Evolutionary conservation across 352 stramenopile genomes (phyloP), one percentile per base, ranked within the genome.

Genomic region (Pythium folliculosum): DNA sequence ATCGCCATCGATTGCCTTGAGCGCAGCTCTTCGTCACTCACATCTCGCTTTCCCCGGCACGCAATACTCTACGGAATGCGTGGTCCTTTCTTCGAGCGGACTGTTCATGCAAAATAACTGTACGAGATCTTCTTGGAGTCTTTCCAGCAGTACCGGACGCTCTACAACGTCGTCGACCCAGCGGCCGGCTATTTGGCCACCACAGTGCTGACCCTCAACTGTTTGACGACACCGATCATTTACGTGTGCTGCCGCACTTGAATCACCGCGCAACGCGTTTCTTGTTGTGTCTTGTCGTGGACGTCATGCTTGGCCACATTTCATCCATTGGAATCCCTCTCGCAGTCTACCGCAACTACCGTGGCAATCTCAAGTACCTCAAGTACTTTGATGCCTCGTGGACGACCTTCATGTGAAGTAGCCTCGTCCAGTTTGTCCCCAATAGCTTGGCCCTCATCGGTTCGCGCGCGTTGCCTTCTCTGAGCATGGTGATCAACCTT

Each of bases 221-320:
- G 63, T 49, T 64, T 47, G 63, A 35, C 55, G 7, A 65, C 55
- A 17, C 55, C 63, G 23, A 16, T 70, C 19, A 61, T 70, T 47
- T 60, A 70, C 40, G 19, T 10, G 16, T 37, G 2, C 63, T 70
- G 16, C 54, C 27, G 3, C 52, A 53, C 40, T 13, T 35, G 5
- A 66, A 62, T 37, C 43, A 62, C 32, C 52, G 50, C 16, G 52
- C 62, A 1, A 62, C 44, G 5, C 62, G 62, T 38, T 43, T 58
- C 10, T 47, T 63, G 19, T 14, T 69, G 21, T 69, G 62, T 21
- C 53, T 69, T 19, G 19, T 55, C 16, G 32, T 69, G 13, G 62
- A 69, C 44, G 43, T 38, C 21, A 6, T 69, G 19, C 35, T 69
- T 17, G 62, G 63, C 53, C 47, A 62, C n/a, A 35, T 51, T 12